Evolutionary conservation across 1,284 basidiomycete species (phyloP), one percentile per base, ranked within the genome.

Genomic region (Cryptococcus sp.): DNA sequence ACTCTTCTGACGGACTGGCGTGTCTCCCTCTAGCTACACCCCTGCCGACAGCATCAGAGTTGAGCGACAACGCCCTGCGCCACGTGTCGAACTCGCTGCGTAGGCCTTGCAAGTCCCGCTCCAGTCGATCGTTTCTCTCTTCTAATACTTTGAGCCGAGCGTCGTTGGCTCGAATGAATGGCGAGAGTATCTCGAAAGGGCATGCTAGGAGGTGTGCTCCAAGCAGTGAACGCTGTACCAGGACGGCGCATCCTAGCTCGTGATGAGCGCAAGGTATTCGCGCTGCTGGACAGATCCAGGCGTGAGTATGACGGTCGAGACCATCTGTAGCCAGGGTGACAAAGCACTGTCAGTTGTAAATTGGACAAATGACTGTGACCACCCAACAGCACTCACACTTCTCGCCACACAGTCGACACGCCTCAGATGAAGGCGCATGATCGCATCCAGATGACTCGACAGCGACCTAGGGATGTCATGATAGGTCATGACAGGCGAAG

Each of bases 141-240:
- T 80, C 66, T 74, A 69, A 20, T 4, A 76, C 65, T 5, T 81
- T 73, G 10, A 83, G 70, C 39, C 81, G 81, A 30, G 76, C 65
- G 52, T 81, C 80, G 65, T 85, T 81, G 40, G 83, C 60, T 0
- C 79, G 65, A 60, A 88, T 83, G 75, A 86, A 88, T 16, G 82
- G 82, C 60, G 84, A 83, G 60, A 89, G 79, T 1, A 81, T 79
- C 69, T 88, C 85, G 70, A 87, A 89, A 1, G 85, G 73, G 66
- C 88, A 89, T 0, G 76, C 65, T 1, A 65, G 47, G 16, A 82
- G 64, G 66, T 89, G 87, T 13, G 75, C 59, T n/a, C 72, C 51
- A 5, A 85, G 70, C 1, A 70, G 62, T 23, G 65, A 69, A 30
- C 85, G 82, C 4, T 80, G 65, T 17, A 86, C 84, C 19, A 73